Evolutionary conservation across 371 early-diverging fungal genomes (phyloP).

Genomic region (Cokeromyces recurvatus): DNA sequence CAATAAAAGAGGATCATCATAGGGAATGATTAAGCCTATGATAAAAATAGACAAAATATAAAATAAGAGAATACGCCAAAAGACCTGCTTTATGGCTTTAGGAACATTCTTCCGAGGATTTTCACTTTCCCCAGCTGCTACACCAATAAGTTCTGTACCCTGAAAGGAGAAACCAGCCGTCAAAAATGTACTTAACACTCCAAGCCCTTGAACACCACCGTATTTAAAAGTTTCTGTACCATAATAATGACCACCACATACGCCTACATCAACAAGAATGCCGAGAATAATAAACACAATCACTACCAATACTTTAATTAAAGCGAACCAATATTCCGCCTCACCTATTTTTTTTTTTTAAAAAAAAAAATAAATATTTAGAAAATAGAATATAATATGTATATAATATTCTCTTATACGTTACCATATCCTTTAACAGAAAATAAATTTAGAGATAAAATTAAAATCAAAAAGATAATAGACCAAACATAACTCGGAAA

Average conservation of each 20-base stretch:
- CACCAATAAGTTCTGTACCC: constrained; percentile 75
- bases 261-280: constrained; percentile 48
- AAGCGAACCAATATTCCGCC: constrained; percentile 68
- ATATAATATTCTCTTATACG: no score
- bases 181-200: constrained; percentile 51
- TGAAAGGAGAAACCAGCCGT: constrained; percentile 86
- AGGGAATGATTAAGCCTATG: constrained; percentile 65
- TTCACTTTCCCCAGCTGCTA: constrained; percentile 71
- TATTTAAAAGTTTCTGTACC: constrained; percentile 23
- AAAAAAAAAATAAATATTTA: no score
- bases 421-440: constrained; percentile 53
- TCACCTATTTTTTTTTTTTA: constrained; percentile 21
- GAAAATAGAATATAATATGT: no score
- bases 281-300: constrained; percentile 67
- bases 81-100: constrained; percentile 34
- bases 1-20: constrained; percentile 50
- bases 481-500: constrained; percentile 52
- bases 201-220: constrained; percentile 28
- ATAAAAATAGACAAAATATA: constrained; percentile 61
- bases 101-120: constrained; percentile 70
- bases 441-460: constrained; percentile 46
- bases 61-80: constrained; percentile 60
- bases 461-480: constrained; percentile 34
- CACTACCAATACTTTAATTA: constrained; percentile 63
- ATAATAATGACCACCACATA: constrained; percentile 36